Base-by-base conservation (phyloP, 1,284 basidiomycete species). In the Pisolithus thermaeus region DNA sequence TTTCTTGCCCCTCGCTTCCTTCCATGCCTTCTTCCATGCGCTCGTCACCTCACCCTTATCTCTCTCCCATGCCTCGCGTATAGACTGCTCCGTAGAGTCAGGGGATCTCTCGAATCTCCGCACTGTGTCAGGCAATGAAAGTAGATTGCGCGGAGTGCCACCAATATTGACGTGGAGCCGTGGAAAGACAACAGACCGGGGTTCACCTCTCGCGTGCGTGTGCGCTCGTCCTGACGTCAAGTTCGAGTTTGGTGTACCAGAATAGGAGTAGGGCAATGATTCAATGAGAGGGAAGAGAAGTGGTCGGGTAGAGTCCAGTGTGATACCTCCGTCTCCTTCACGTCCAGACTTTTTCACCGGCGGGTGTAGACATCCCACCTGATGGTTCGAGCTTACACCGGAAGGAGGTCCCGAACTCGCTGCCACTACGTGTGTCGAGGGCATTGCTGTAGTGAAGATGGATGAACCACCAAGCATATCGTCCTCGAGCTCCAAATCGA, bases 11-110 rank as follows among this genome's bases (percentile, higher is more conserved):
- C 77, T 78, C n/a, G 87, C 90, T 64, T 93, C 90, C 51, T 86
- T 79, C 67, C 81, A 81, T 37, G 86, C 70, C 59, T 81, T 79
- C 72, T 92, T 93, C 87, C 88, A 94, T 51, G 82, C 87, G 52
- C 71, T 74, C 46, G 90, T 93, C 64, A 92, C 69, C 50, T 84
- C 81, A 1, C 75, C 74, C 61, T 84, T 85, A 39, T 76, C 72
- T 27, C 73, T 77, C 62, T 91, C 85, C 90, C 90, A 94, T 41
- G 76, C 70, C 59, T 74, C 74, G 51, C 77, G 75, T 57, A 91
- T 87, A 23, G 50, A 56, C 57, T 80, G 79, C 27, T 82, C 78
- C 30, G 82, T 78, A 7, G 73, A 79, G 50, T 77, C 73, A 0
- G 77, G 30, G 75, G 70, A 58, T 68, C 62, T 30, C 11, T 30